phyloP scores from a whole-genome alignment of 208 protist genomes.

The Wallacemonas sp. region DNA sequence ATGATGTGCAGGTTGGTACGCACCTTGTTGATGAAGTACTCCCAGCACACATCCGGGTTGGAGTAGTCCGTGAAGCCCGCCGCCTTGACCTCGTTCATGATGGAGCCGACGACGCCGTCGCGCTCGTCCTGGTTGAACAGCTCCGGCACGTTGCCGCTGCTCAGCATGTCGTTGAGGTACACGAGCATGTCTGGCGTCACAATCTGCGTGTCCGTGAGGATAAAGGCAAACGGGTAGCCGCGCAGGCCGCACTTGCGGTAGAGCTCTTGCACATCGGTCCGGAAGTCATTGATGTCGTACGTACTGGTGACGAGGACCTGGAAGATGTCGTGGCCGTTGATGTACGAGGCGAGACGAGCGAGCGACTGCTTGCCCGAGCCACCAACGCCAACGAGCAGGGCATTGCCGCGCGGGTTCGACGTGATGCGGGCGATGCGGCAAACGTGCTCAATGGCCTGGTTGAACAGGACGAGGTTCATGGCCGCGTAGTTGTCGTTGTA shows the following conservation, averaged over 20 bases:
- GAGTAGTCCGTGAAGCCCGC: slow-evolving; percentile 89
- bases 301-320: slow-evolving; percentile 97
- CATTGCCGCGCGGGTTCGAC: slow-evolving; percentile 95
- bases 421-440: slow-evolving; percentile 97
- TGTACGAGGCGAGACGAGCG: slow-evolving; percentile 95
- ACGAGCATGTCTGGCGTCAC: slow-evolving; percentile 96
- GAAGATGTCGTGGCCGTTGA: slow-evolving; percentile 97
- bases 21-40: slow-evolving; percentile 97
- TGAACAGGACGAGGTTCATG: slow-evolving; percentile 98
- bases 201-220: slow-evolving; percentile 98
- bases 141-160: slow-evolving; percentile 97
- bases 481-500: slow-evolving; percentile 97
- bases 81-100: slow-evolving; percentile 93
- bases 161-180: slow-evolving; percentile 98
- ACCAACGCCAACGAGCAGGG: slow-evolving; percentile 95
- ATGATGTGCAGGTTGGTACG: slow-evolving; percentile 96
- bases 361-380: slow-evolving; percentile 95
- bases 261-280: slow-evolving; percentile 95
- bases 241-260: slow-evolving; percentile 96
- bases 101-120: slow-evolving; percentile 87
- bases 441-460: slow-evolving; percentile 98
- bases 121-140: slow-evolving; percentile 95
- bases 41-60: slow-evolving; percentile 93
- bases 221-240: slow-evolving; percentile 94
- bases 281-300: slow-evolving; percentile 97